Base-by-base conservation (phyloP, 2,329 filamentous ascomycete species). In the Acrocalymma vagum region DNA sequence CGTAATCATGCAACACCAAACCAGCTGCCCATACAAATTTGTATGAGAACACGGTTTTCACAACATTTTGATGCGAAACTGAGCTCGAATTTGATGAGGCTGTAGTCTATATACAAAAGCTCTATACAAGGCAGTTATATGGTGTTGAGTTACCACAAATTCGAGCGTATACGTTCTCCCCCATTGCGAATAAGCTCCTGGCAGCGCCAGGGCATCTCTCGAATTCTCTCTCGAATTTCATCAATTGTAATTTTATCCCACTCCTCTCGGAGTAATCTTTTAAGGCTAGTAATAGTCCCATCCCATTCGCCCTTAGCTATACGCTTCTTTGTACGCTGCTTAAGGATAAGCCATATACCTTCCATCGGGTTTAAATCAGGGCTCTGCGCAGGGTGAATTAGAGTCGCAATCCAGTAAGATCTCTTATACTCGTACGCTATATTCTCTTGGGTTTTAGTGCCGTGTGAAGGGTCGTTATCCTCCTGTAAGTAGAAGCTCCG, bases 321-420 rank as follows among this genome's bases (percentile, higher is more conserved):
- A 3, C 14, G 21, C 16, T 20, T 29, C 13, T 20, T 21, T 2
- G 29, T 22, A 4, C 38, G 27, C 29, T 40, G 23, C 24, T 39
- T 42, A 15, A 47, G 27, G 3, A 42, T 35, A 14, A 29, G 24
- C 33, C 29, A 47, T 4, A 38, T 25, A 14, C 29, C 33, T 24
- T 47, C 38, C 5, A 38, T 42, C 11, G 44, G 33, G 16, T 47
- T 47, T 7, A 47, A 21, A 24, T 47, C 38, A 17, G 38, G 25
- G 10, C 14, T 22, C 13, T 43, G 29, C 5, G 28, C 33, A 26
- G 38, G 44, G 21, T 42, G 38, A 26, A 5, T 3, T 6, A 47
- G 29, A 9, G 15, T 16, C 22, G 11, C 17, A 11, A 26, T 15
- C 8, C 33, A 8, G 21, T 20, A 9, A 6, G 20, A 10, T 5